Conservation (phyloP, 768 basidiomycete genomes). For the Lactifluus volemus region DNA sequence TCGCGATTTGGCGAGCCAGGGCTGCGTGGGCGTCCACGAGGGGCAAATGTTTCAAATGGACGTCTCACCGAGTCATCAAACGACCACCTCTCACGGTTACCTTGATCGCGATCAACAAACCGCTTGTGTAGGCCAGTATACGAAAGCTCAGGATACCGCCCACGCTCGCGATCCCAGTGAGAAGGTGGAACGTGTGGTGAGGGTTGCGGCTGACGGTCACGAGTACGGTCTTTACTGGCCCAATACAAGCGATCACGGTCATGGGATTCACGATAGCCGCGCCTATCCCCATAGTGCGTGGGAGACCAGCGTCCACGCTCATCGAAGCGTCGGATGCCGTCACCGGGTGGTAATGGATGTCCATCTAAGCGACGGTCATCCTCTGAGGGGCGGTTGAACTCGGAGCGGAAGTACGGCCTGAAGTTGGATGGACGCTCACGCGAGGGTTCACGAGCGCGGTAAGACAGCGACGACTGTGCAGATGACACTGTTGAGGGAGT, state of each 20-base stretch:
- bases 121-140: conserved; percentile 2
- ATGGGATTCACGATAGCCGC: conserved; percentile 10
- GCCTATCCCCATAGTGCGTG: conserved; percentile 2
- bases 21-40: conserved; percentile 18
- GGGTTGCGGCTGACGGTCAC: not conserved
- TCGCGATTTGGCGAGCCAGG: conserved; percentile 7
- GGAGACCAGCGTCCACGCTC: conserved; percentile 12
- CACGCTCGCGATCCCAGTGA: conserved; percentile 6
- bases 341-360: not conserved
- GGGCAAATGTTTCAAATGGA: not conserved
- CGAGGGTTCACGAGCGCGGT: conserved; percentile 15
- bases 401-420: conserved; percentile 18
- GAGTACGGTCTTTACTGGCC: conserved; percentile 7
- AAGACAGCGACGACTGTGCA: not conserved
- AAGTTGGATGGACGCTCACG: conserved; percentile 3
- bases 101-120: conserved; percentile 10
- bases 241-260: conserved; percentile 14
- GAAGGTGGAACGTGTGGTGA: not conserved
- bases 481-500: not conserved
- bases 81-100: conserved; percentile 8
- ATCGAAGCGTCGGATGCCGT: conserved; percentile 8
- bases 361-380: conserved; percentile 13
- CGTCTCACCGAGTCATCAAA: conserved; percentile 1
- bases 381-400: conserved; percentile 16
- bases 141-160: conserved; percentile 9